Conservation (phyloP, 208 protist species). For the Acanthamoeba culbertsoni region DNA sequence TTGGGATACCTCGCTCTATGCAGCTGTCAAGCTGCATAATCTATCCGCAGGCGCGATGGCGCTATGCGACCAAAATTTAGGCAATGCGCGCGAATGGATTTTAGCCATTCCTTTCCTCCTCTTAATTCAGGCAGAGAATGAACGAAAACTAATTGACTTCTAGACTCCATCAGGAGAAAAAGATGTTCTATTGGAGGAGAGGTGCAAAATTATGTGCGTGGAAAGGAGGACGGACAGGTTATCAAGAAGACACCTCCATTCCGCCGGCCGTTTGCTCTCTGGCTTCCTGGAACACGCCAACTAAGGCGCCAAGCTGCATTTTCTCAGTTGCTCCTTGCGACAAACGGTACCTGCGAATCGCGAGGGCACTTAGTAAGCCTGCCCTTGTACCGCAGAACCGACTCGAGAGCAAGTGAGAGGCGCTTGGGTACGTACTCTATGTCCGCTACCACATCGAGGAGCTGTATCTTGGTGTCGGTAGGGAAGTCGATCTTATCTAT, state of each 20-base stretch:
- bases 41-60: too few species aligned
- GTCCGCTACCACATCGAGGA: conserved; percentile 70
- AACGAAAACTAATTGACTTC: too few species aligned
- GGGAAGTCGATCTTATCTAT: conserved; percentile 65
- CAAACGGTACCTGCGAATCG: conserved; percentile 70
- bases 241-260: neutral
- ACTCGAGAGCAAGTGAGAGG: neutral
- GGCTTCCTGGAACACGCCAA: conserved; percentile 74
- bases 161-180: too few species aligned
- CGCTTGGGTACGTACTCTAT: conserved; percentile 64
- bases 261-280: neutral
- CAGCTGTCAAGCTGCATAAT: too few species aligned
- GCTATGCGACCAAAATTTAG: too few species aligned
- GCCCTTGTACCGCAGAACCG: too few species aligned
- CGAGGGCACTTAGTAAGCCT: neutral
- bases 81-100: too few species aligned
- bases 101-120: too few species aligned
- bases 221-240: neutral
- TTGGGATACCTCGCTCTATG: too few species aligned
- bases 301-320: conserved; percentile 77
- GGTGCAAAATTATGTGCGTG: neutral
- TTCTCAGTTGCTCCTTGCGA: conserved; percentile 74
- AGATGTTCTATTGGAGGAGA: too few species aligned
- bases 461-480: neutral
- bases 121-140: too few species aligned